Evolutionary conservation across 179 eudicot species (phyloP).

Genomic region (Beta lomatogona): DNA sequence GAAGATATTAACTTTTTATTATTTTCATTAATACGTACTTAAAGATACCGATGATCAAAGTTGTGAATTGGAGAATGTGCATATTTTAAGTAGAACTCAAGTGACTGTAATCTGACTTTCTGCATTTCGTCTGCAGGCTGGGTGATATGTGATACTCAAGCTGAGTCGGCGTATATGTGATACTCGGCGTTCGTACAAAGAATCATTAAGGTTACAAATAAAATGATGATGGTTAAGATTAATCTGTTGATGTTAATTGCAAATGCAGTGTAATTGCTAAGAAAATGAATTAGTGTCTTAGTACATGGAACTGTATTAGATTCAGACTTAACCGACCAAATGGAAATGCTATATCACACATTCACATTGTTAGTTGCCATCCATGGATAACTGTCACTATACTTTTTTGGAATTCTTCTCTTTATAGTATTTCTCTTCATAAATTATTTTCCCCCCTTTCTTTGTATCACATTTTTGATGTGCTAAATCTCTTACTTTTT

Average conservation of each 20-base stretch:
- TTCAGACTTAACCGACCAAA: not conserved
- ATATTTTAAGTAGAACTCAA: not conserved
- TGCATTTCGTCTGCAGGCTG: not conserved
- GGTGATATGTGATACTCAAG: not conserved
- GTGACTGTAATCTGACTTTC: not conserved
- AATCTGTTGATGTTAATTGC: not conserved
- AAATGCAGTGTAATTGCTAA: not conserved
- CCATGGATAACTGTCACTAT: not conserved
- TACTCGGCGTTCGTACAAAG: not conserved
- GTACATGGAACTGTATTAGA: not conserved
- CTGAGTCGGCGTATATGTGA: not conserved
- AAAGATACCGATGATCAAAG: not conserved
- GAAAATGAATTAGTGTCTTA: not conserved
- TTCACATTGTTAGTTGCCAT: not conserved
- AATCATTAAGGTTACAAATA: not conserved
- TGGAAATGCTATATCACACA: conserved; percentile 3
- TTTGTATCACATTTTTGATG: conserved; percentile 1
- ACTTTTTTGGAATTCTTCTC: not conserved
- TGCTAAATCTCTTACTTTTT: not conserved
- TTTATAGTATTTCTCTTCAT: not conserved
- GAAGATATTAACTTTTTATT: no score
- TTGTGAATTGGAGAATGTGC: no score
- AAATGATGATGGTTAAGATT: not conserved
- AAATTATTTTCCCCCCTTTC: not conserved
- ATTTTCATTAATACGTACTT: no score